Evolutionary conservation across 495 filamentous ascomycete genomes (phyloP), one percentile per base, ranked within the genome.

Genomic region (Trichoderma parareesei): DNA sequence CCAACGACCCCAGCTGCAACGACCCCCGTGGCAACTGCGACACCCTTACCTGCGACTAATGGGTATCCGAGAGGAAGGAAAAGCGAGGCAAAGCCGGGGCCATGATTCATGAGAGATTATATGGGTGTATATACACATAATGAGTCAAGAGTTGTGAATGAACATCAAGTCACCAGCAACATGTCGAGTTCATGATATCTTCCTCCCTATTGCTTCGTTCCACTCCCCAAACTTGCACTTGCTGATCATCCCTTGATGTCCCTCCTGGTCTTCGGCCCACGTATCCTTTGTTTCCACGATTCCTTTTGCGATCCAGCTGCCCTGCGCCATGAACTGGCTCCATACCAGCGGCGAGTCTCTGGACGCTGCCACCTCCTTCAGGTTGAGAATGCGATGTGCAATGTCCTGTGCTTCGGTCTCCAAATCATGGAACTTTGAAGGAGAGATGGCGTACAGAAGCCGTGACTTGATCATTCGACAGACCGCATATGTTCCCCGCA

Each of bases 391-490:
- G 0, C 49, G 38, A 3, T 16, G 27, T 9, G 66, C 66, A 38
- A 64, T 53, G 14, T 67, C 66, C 43, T 67, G 66, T 11, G 44
- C 55, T 46, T 67, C 66, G 0, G 16, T 5, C 35, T 67, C 66
- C 11, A 67, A 6, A 18, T 64, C 14, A 7, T 61, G 48, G 42
- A 64, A 67, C n/a, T 49, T 20, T 33, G 7, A 20, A n/a, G 66
- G 66, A 33, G 66, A 61, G 8, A 67, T 4, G 14, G 66, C 66
- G 38, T 59, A 61, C 35, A 67, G 41, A 3, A 67, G 53, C n/a
- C 66, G 61, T 10, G 49, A 55, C 16, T 67, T 67, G 49, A 67
- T 53, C 27, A 67, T 64, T n/a, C 38, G 46, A 38, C 66, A 67
- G 48, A 63, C 64, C 4, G 55, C 41, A 40, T 67, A 64, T 9